Percentiles rank a stretch among this genome's conserved stretches.
Conservation (phyloP, 1,284 basidiomycete species). For the Ganoderma sinense region DNA sequence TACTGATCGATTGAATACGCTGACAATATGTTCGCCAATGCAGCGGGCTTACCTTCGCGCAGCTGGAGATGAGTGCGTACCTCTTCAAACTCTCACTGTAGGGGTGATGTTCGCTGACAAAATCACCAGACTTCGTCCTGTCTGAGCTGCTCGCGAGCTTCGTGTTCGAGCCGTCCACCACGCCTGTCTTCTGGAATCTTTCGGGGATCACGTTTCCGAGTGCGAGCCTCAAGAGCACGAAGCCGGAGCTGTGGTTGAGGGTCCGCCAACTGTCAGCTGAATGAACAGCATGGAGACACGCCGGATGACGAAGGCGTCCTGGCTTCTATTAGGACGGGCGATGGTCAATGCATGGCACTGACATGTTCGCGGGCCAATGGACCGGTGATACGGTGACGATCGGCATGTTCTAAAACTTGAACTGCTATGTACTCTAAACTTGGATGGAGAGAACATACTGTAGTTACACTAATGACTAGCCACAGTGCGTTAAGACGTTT, state of each 20-base stretch:
- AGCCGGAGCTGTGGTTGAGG: conserved; percentile 30
- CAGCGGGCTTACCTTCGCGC: conserved; percentile 43
- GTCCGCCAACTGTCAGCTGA: conserved; percentile 9
- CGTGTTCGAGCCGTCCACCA: conserved; percentile 20
- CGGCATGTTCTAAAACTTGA: too few species aligned
- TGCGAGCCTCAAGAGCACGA: conserved; percentile 24
- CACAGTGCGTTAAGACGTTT: too few species aligned
- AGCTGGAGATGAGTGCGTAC: conserved; percentile 45
- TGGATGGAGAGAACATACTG: too few species aligned
- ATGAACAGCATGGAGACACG: background rate
- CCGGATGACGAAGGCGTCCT: background rate
- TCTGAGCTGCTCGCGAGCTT: conserved; percentile 24
- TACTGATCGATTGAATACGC: background rate
- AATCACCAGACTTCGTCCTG: conserved; percentile 19
- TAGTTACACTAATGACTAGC: too few species aligned
- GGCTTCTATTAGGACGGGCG: background rate
- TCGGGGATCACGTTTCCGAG: conserved; percentile 31
- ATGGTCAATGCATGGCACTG: background rate
- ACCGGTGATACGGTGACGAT: too few species aligned
- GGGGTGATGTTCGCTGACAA: background rate
- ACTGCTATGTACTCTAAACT: too few species aligned
- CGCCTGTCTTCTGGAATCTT: conserved; percentile 26
- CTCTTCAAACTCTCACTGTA: too few species aligned
- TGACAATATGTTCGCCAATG: background rate
- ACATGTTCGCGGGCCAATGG: background rate